Conservation (phyloP, 495 filamentous ascomycete genomes). For the Talaromyces thailandensis region DNA sequence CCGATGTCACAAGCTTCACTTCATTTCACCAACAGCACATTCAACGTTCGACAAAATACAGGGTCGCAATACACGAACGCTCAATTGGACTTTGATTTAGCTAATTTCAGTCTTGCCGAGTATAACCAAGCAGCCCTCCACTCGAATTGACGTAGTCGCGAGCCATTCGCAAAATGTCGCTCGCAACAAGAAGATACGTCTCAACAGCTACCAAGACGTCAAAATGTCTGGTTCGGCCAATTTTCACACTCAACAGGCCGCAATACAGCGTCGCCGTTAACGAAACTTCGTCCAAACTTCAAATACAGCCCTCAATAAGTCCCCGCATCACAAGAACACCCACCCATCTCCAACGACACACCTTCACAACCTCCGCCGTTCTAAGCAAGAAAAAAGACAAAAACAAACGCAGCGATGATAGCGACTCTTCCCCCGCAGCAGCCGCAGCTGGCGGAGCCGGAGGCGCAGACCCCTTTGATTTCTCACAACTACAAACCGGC, state of each 20-base stretch:
- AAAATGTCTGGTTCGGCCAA: neutral
- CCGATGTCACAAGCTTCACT: neutral
- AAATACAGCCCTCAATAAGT: neutral
- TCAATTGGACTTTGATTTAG: neutral
- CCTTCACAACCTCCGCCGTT: neutral
- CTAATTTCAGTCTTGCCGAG: neutral
- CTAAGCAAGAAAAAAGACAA: slow-evolving; percentile 7
- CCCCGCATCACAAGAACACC: neutral
- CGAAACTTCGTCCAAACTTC: neutral
- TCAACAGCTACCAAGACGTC: neutral
- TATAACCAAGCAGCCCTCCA: neutral
- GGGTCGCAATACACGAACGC: neutral
- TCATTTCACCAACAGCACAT: neutral
- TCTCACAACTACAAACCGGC: slow-evolving; percentile 51
- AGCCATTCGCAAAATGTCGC: neutral
- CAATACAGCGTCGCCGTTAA: neutral
- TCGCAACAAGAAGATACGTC: neutral
- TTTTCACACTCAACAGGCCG: neutral
- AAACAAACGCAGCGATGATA: slow-evolving; percentile 2
- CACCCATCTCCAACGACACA: neutral
- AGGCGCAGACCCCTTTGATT: slow-evolving; percentile 54
- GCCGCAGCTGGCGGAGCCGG: neutral
- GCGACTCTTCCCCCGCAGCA: neutral
- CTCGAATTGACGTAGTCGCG: neutral
- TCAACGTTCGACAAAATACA: neutral